These are phyloP conservation scores for Lentinula guzmanii DNA, from an alignment of 768 basidiomycete species.

Conservation along the genomic window DNA sequence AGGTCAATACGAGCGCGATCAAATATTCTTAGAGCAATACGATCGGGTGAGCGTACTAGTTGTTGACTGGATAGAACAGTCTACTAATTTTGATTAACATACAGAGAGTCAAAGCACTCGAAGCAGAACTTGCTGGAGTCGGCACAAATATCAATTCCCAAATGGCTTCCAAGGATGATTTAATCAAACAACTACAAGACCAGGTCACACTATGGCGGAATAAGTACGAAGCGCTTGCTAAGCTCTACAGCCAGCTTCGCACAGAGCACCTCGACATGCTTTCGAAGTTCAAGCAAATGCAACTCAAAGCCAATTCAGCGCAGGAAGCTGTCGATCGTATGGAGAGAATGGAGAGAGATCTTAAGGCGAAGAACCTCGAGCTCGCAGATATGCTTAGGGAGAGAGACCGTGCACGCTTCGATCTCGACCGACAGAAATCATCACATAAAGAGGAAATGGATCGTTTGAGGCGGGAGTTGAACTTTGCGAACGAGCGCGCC, in stretches of 20 bases:
- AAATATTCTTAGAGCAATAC: constrained; percentile 96
- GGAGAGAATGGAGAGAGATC: constrained; percentile 97
- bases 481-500: constrained; percentile 96
- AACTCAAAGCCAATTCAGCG: constrained; percentile 96
- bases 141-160: constrained; percentile 77
- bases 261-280: constrained; percentile 97
- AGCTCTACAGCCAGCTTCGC: constrained; percentile 96
- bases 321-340: constrained; percentile 97
- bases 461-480: constrained; percentile 83
- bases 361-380: constrained; percentile 98
- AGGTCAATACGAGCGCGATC: constrained; percentile 96
- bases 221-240: constrained; percentile 98
- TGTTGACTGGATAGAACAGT: not conserved
- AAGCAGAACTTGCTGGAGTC: constrained; percentile 78
- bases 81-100: constrained; percentile 6
- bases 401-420: constrained; percentile 92
- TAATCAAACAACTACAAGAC: constrained; percentile 93
- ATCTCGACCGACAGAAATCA: constrained; percentile 88
- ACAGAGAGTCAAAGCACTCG: constrained; percentile 92
- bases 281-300: constrained; percentile 94
- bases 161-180: constrained; percentile 86
- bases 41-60: constrained; percentile 62
- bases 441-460: constrained; percentile 95
- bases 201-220: constrained; percentile 96
- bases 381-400: constrained; percentile 99